Evolutionary conservation across 129 eudicot species (phyloP).

Genomic region (Lactuca saligna): DNA sequence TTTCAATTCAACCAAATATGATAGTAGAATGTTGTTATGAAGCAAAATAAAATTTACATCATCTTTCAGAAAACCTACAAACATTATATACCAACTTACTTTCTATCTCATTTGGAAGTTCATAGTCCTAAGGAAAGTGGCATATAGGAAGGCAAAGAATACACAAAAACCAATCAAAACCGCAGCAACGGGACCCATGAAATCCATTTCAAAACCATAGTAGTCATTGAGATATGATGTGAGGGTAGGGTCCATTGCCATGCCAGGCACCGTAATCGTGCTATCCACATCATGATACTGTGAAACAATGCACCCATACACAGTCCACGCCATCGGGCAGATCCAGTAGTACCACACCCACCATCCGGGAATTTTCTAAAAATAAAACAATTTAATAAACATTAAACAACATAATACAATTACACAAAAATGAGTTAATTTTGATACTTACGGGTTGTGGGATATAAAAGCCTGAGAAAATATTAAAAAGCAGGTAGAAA

Average conservation of each 20-base stretch:
- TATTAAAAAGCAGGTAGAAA: conserved; percentile 6
- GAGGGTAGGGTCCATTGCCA: conserved; percentile 33
- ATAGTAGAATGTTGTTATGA: background rate
- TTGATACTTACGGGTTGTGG: conserved; percentile 65
- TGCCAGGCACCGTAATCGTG: conserved; percentile 44
- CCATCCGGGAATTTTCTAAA: conserved; percentile 64
- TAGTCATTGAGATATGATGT: conserved; percentile 39
- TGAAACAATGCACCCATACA: conserved; percentile 63
- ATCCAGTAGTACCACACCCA: too few relatives aligned
- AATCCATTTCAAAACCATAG: conserved; percentile 60
- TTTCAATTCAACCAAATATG: too few relatives aligned
- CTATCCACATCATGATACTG: conserved; percentile 56
- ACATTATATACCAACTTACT: background rate
- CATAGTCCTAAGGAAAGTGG: conserved; percentile 47
- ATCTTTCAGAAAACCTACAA: background rate
- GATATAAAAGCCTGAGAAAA: conserved; percentile 78
- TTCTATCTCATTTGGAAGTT: background rate
- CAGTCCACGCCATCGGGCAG: too few relatives aligned
- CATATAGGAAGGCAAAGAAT: conserved; percentile 50
- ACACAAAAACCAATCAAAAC: conserved; percentile 65
- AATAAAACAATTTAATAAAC: background rate
- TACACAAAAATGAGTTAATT: background rate
- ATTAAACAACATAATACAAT: background rate
- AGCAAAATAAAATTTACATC: too few relatives aligned
- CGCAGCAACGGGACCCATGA: conserved; percentile 72